Conservation (phyloP, 306 rosid species). For the Lagenaria siceraria region DNA sequence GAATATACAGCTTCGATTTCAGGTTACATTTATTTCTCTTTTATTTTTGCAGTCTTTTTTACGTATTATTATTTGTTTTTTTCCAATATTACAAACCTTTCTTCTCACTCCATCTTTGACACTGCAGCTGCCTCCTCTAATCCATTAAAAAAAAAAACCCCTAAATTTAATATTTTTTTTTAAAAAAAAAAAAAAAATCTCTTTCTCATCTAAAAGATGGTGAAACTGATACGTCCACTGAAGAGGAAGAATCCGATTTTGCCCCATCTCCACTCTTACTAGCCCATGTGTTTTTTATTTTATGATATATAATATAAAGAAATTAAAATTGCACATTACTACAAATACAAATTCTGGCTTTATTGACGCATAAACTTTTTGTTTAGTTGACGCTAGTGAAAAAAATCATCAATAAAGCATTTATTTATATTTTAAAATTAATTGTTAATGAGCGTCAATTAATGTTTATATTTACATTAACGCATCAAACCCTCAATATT, state of each 20-base stretch:
- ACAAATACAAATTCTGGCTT: no score
- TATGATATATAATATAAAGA: no score
- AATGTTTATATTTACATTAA: no score
- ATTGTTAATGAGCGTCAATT: no score
- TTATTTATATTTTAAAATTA: no score
- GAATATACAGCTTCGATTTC: neutral
- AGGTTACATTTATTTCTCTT: neutral
- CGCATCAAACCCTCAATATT: no score
- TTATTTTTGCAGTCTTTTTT: neutral
- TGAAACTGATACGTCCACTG: neutral
- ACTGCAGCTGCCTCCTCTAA: neutral
- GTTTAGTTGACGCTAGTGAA: no score
- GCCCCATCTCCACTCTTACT: conserved; percentile 10
- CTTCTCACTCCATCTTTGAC: neutral
- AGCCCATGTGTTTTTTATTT: no score
- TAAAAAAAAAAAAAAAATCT: neutral
- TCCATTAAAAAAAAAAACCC: neutral
- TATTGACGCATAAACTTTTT: no score
- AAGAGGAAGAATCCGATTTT: neutral
- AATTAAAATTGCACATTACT: no score
- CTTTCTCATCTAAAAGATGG: neutral
- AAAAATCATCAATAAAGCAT: no score
- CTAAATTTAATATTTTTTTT: no score
- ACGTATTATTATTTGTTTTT: neutral
- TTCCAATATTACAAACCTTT: neutral